These are phyloP conservation scores for Linum usitatissimum DNA, from an alignment of 345 rosid species.

Conservation along the genomic window DNA sequence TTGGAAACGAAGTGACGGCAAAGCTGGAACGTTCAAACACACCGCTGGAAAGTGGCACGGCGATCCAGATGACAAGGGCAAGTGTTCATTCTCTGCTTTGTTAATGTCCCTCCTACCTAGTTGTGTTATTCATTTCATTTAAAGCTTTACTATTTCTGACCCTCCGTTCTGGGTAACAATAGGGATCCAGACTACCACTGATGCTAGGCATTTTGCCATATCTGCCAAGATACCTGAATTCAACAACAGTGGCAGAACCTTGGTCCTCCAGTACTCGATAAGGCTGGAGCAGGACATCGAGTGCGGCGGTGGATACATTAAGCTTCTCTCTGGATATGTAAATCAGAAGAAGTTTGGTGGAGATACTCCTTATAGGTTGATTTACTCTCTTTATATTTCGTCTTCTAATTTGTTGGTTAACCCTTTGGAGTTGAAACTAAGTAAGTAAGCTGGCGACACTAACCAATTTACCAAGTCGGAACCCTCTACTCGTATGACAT, in stretches of 20 bases:
- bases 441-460: not conserved
- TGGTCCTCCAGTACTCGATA: conserved; percentile 77
- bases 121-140: not conserved
- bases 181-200: conserved; percentile 83
- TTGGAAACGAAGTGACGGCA: conserved; percentile 81
- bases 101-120: not conserved
- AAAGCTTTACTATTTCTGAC: not conserved
- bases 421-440: not conserved
- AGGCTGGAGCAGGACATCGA: conserved; percentile 86
- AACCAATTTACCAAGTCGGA: not conserved
- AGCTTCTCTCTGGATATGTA: conserved; percentile 87
- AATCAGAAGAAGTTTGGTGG: conserved; percentile 98
- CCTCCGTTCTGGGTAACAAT: conserved; percentile 6
- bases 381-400: not conserved
- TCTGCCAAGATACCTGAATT: conserved; percentile 88
- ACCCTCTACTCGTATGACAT: not conserved
- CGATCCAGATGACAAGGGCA: conserved; percentile 74
- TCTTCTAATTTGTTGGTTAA: not conserved
- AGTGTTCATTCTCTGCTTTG: not conserved
- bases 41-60: conserved; percentile 80
- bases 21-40: conserved; percentile 70
- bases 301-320: conserved; percentile 94
- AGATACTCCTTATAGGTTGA: conserved; percentile 90
- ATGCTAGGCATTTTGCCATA: conserved; percentile 76
- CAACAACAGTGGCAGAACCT: conserved; percentile 75